These are phyloP conservation scores for Penicillium daleae DNA, from an alignment of 495 filamentous ascomycete genomes.

Conservation along the genomic window DNA sequence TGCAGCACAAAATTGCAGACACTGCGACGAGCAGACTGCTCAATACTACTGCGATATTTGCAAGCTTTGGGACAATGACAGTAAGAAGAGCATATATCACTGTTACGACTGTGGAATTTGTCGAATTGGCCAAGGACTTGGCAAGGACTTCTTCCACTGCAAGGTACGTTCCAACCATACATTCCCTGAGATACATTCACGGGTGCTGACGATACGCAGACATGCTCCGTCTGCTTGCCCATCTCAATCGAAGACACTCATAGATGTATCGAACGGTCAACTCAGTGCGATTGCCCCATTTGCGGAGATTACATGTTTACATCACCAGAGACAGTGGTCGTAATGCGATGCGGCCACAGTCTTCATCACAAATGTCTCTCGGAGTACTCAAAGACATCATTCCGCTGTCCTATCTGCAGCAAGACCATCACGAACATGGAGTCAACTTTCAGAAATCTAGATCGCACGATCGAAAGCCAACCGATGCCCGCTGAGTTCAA, in stretches of 20 bases:
- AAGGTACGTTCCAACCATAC: conserved; percentile 62
- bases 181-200: not conserved
- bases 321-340: conserved; percentile 85
- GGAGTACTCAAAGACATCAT: conserved; percentile 81
- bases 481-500: conserved; percentile 88
- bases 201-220: conserved; percentile 54
- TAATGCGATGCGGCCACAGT: conserved; percentile 95
- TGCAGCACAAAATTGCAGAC: conserved; percentile 73
- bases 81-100: conserved; percentile 91
- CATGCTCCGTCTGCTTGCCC: conserved; percentile 87
- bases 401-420: conserved; percentile 94
- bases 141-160: conserved; percentile 97
- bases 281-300: conserved; percentile 97
- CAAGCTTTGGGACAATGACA: conserved; percentile 96
- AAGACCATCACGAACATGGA: conserved; percentile 97
- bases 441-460: conserved; percentile 85
- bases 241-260: conserved; percentile 81
- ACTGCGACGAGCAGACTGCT: conserved; percentile 78
- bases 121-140: conserved; percentile 84
- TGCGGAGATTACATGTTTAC: conserved; percentile 97
- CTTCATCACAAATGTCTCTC: conserved; percentile 88
- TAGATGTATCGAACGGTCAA: conserved; percentile 91
- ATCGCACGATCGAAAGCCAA: conserved; percentile 81
- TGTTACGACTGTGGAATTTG: conserved; percentile 97
- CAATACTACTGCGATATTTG: conserved; percentile 94